Evolutionary conservation across 192 early-diverging fungal genomes (phyloP).

Genomic region (Coemansia sp.): DNA sequence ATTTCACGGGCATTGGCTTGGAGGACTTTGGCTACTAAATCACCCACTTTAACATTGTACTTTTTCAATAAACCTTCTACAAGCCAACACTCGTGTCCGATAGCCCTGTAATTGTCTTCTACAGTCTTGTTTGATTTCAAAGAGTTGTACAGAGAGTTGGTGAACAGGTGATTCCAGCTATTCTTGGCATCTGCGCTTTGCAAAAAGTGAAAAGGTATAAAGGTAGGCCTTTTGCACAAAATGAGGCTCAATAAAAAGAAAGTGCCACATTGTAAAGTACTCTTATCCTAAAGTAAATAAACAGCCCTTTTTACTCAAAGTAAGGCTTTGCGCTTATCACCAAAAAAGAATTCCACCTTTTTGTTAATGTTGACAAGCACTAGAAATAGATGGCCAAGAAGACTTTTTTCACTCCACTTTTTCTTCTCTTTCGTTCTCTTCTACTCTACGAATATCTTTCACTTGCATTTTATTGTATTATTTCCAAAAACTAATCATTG

Average conservation of each 20-base stretch:
- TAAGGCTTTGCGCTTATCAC: not conserved
- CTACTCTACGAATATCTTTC: not conserved
- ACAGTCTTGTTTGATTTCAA: not conserved
- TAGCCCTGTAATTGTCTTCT: no score
- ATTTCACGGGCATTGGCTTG: not conserved
- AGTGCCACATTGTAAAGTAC: not conserved
- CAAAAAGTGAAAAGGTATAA: not conserved
- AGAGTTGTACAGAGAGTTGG: not conserved
- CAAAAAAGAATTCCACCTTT: not conserved
- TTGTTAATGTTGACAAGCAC: not conserved
- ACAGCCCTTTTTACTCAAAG: not conserved
- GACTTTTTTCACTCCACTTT: not conserved
- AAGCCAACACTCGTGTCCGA: not conserved
- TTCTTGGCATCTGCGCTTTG: not conserved
- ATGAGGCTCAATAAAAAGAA: not conserved
- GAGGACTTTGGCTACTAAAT: conserved; percentile 3
- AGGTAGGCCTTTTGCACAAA: not conserved
- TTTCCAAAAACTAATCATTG: not conserved
- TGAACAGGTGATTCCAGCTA: not conserved
- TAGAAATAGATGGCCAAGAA: not conserved
- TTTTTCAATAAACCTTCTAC: not conserved
- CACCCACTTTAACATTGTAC: not conserved
- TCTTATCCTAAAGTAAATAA: not conserved
- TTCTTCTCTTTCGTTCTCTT: not conserved
- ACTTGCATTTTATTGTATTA: not conserved